Evolutionary conservation across 2,329 filamentous ascomycete genomes (phyloP), one percentile per base, ranked within the genome.

Genomic region (Trichoderma brevicompactum): DNA sequence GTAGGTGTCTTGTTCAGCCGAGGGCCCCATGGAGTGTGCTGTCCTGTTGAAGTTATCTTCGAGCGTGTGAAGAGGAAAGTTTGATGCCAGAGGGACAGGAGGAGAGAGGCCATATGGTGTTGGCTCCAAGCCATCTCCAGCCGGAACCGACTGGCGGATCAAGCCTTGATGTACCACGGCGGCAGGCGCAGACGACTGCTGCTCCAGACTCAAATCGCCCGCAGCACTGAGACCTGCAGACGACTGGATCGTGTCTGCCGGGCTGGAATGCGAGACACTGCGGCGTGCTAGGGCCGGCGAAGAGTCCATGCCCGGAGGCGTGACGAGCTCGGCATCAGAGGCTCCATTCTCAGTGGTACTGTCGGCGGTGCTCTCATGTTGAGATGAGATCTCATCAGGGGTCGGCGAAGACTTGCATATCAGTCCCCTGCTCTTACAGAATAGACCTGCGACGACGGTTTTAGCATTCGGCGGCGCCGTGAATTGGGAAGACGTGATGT

Each of bases 1-100:
- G 67, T 81, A 76, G 1, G 79, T 76, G 62, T 83, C 81, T 67
- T 83, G 81, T 70, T 83, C 81, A 9, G 76, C 78, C 2, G 79
- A 75, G 13, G 78, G 73, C 0, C 80, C 81, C 72, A 83, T 78
- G 12, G 74, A 79, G 69, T 82, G 80, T 12, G 81, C 78, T 1
- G 80, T 82, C 17, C 74, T 70, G 61, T 77, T 75, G 17, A 73
- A 70, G 13, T 76, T 77, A 65, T 82, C 80, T 65, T 83, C 80
- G 7, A 82, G 74, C 0, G 78, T 78, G 19, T 77, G 72, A 3
- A 73, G 68, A 19, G 69, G 67, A 28, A n/a, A 52, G 49, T 60
- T 48, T 13, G 49, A 64, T 52, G 55, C 10, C 7, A 28, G 5
- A 17, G 44, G 43, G 34, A 52, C n/a, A 7, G 65, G 59, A 15